Evolutionary conservation across 176 grass and related monocot genomes (phyloP), one percentile per base, ranked within the genome.

Genomic region (Canna indica): DNA sequence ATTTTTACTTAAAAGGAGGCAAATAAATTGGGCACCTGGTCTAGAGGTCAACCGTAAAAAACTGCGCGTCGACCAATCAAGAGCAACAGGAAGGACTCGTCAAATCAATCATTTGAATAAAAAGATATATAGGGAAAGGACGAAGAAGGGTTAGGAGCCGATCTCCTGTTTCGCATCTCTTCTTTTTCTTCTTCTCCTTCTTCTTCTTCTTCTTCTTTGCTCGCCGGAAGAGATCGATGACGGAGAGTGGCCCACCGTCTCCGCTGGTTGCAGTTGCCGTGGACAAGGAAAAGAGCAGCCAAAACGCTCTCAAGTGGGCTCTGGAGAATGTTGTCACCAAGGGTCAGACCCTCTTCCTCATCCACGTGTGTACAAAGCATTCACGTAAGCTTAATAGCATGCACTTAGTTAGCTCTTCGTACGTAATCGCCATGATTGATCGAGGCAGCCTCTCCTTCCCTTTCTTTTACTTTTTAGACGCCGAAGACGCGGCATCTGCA

Each of bases 201-300:
- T 17, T 52, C 14, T 52, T n/a, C 17, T 25, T 6, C 50, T 54
- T 50, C 47, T 20, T 3, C n/a, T 54, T 17, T 44, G 41, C 41
- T 44, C 41, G 50, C 50, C 50, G 22, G 50, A 54, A 20, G 22
- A 54, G 50, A 54, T 6, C 22, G 50, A 54, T 54, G 50, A 20
- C 18, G 50, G 50, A 54, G 50, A 18, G 17, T 54, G 20, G 50
- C 3, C 22, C 50, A 18, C 20, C 3, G 50, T 20, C 1, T 13
- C 59, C 28, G 30, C 24, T 18, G 1, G 35, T 39, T 34, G 63
- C 63, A 3, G 35, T 66, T 7, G 63, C 63, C 34, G 63, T 66
- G 34, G 63, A 38, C 33, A 66, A 66, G 63, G 35, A 39, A 10
- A 66, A 66, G 63, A 39, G 35, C 29, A 66, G 63, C 63, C 63